These are phyloP conservation scores for Diaporthe vaccinii DNA, from an alignment of 2,329 filamentous ascomycete genomes.

Conservation along the genomic window DNA sequence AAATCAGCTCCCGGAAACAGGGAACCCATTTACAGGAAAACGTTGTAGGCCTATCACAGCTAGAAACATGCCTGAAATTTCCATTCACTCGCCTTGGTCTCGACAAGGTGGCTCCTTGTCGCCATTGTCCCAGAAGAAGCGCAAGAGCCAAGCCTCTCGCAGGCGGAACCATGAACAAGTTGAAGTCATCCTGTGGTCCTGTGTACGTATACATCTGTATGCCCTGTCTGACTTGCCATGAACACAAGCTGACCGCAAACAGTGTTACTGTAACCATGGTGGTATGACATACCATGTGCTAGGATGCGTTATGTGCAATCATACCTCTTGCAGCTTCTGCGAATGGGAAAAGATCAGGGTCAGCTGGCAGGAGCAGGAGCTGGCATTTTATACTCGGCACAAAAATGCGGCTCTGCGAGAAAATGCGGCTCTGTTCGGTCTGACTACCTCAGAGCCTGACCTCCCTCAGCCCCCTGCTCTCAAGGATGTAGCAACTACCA, in stretches of 20 bases:
- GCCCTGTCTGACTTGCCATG: not conserved
- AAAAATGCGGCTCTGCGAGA: constrained; percentile 11
- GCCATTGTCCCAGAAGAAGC: not conserved
- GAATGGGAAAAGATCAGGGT: not conserved
- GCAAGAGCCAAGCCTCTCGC: not conserved
- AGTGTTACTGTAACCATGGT: not conserved
- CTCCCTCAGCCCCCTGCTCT: not conserved
- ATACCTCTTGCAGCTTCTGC: not conserved
- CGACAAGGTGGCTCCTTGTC: not conserved
- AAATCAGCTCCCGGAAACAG: not conserved
- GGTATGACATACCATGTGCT: not conserved
- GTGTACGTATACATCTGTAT: not conserved
- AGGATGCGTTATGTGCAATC: not conserved
- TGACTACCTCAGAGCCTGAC: not conserved
- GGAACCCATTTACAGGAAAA: not conserved
- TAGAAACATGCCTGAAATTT: not conserved
- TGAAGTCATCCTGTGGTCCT: not conserved
- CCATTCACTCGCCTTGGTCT: not conserved
- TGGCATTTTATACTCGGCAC: not conserved
- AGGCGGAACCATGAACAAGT: no score
- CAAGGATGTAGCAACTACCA: not conserved
- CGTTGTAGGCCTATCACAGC: not conserved
- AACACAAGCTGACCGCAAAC: not conserved
- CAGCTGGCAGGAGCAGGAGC: not conserved
- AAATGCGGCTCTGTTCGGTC: constrained; percentile 15